Evolutionary conservation across 768 basidiomycete genomes (phyloP), one percentile per base, ranked within the genome.

Genomic region (Infundibulicybe gibba): DNA sequence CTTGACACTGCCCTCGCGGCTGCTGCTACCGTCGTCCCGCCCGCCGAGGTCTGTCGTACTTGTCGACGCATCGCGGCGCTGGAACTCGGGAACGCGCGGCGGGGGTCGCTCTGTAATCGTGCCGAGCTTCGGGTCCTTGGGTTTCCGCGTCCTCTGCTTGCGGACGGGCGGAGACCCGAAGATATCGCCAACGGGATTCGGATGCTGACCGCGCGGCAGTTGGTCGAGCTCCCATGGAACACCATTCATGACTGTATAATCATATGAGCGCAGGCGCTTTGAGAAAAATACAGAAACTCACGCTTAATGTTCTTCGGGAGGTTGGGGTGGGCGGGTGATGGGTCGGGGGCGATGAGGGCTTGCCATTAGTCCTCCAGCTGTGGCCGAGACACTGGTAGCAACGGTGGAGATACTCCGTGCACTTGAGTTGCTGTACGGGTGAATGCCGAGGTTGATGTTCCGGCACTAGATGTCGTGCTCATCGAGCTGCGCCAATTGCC

Each of bases 371-470:
- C 57, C 86, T 80, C 85, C 88, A 89, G 63, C 85, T 88, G 75
- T 69, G 17, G 80, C 77, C 30, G 87, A 88, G 5, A 88, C 79
- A 54, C 87, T 88, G 13, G 90, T 93, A 38, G 89, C 90, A 47
- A 79, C 79, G 4, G 90, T 91, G 16, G 86, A 86, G 35, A 90
- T 73, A 53, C 87, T 90, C 46, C 86, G 74, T 47, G 74, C 57
- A 61, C 87, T 85, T 35, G 79, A 77, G 57, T 86, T 86, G 67
- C 87, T 90, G 68, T 86, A 90, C 84, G 71, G 17, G 90, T 90
- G 57, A 90, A 91, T 31, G 82, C 81, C 16, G 79, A 83, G 17
- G 81, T 76, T 8, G 83, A 84, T 12, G 84, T 80, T 52, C 77
- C 79, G 10, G 84, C 82, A 58, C 83, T 87, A 41, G 79, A 80